A percentile compares a stretch with the other conserved stretches of the same genome.
Evolutionary conservation across 345 rosid species (phyloP).

Genomic region (Gossypium ekmanianum): DNA sequence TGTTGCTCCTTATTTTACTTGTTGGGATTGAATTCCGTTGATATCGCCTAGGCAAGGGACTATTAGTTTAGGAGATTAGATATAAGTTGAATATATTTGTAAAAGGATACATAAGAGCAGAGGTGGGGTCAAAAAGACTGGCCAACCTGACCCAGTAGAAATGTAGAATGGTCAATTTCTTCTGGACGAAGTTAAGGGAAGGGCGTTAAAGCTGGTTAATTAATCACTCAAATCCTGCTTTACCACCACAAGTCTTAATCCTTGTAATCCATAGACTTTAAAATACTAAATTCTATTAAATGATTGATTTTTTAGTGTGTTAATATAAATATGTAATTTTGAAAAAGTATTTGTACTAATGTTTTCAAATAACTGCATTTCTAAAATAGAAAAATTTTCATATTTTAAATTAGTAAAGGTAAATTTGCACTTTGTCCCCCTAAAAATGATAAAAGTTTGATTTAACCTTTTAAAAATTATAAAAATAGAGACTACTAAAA

Average conservation of each 20-base stretch:
- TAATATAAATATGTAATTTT: background rate
- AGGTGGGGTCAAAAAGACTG: slow-evolving; percentile 10
- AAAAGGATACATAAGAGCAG: background rate
- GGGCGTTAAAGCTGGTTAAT: background rate
- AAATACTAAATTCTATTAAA: background rate
- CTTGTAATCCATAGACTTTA: background rate
- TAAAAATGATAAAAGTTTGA: no score
- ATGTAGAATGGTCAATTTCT: background rate
- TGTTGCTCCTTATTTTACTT: background rate
- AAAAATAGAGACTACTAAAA: no score
- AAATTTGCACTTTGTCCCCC: accelerated
- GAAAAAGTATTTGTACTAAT: no score
- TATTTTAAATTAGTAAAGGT: no score
- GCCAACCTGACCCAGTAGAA: background rate
- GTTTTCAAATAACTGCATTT: background rate
- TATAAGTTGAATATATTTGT: background rate
- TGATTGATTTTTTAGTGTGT: background rate
- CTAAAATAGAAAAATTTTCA: no score
- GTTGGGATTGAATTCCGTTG: background rate
- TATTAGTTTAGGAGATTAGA: no score
- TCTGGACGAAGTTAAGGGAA: background rate
- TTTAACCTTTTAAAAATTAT: no score
- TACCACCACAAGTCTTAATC: background rate
- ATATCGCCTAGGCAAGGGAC: no score
- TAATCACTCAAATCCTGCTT: slow-evolving; percentile 8